phyloP scores from a whole-genome alignment of 2,329 filamentous ascomycete species.

The Microascus cirrosus region DNA sequence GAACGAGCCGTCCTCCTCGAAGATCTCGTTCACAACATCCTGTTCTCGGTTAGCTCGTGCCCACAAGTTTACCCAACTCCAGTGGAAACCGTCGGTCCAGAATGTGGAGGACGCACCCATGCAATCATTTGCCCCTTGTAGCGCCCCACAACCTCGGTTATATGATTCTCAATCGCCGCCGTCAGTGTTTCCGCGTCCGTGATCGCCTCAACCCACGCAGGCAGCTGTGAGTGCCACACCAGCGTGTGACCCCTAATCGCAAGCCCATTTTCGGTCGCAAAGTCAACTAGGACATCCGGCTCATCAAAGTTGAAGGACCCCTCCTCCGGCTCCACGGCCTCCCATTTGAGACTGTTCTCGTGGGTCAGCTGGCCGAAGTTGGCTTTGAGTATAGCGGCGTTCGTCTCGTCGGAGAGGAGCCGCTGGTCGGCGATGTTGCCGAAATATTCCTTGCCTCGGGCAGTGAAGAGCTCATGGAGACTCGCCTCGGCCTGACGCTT shows the following conservation, averaged over 20 bases:
- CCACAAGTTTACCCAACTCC: not conserved
- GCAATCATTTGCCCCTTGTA: constrained; percentile 54
- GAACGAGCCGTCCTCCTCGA: constrained; percentile 48
- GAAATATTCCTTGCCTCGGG: constrained; percentile 50
- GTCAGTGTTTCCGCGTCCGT: constrained; percentile 39
- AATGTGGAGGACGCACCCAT: constrained; percentile 20
- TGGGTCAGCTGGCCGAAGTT: constrained; percentile 52
- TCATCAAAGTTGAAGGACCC: constrained; percentile 44
- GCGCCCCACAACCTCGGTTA: constrained; percentile 43
- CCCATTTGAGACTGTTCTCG: constrained; percentile 65
- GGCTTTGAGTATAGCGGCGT: constrained; percentile 39
- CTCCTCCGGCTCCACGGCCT: constrained; percentile 36
- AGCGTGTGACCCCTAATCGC: constrained; percentile 55
- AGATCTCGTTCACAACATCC: constrained; percentile 56
- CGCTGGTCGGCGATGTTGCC: constrained; percentile 46
- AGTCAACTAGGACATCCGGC: constrained; percentile 49
- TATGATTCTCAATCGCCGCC: constrained; percentile 46
- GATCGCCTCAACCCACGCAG: constrained; percentile 47
- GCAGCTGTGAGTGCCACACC: constrained; percentile 52
- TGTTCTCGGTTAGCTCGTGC: not conserved
- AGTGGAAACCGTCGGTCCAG: not conserved
- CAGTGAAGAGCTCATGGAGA: constrained; percentile 3
- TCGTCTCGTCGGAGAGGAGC: constrained; percentile 36
- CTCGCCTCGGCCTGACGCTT: constrained; percentile 1
- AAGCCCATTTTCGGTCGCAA: constrained; percentile 43